These are phyloP conservation scores for Aspergillus glaucus DNA, from an alignment of 2,329 filamentous ascomycete genomes.

Conservation along the genomic window DNA sequence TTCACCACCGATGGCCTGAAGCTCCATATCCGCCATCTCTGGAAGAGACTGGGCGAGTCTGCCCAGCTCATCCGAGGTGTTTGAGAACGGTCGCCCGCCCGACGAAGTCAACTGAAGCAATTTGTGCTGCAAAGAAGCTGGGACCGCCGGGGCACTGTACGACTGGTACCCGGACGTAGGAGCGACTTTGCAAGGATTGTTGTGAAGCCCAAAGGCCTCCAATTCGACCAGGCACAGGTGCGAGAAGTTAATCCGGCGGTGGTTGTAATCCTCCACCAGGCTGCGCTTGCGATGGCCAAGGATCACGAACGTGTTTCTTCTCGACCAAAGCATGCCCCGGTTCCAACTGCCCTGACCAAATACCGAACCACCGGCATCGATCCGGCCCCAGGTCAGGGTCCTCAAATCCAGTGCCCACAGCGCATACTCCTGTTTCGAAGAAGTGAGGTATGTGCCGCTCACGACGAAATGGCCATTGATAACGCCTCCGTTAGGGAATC, in stretches of 20 bases:
- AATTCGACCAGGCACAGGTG: conserved; percentile 96
- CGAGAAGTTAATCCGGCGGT: conserved; percentile 92
- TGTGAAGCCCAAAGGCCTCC: conserved; percentile 94
- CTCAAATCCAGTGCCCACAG: conserved; percentile 89
- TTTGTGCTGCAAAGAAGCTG: conserved; percentile 48
- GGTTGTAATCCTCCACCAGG: conserved; percentile 95
- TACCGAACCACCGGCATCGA: conserved; percentile 88
- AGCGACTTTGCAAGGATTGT: conserved; percentile 75
- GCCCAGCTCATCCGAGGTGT: conserved; percentile 77
- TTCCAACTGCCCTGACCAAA: conserved; percentile 99
- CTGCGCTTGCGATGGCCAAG: conserved; percentile 89
- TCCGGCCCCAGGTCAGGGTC: conserved; percentile 86
- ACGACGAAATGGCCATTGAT: conserved; percentile 97
- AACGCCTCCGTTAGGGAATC: conserved; percentile 92
- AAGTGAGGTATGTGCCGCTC: conserved; percentile 93
- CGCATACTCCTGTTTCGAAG: conserved; percentile 96
- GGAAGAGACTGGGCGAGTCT: conserved; percentile 69
- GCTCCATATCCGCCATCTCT: conserved; percentile 96
- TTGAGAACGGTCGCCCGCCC: conserved; percentile 68
- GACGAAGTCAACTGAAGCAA: conserved; percentile 55
- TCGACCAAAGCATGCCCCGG: conserved; percentile 83
- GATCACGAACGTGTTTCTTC: conserved; percentile 91
- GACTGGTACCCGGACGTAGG: conserved; percentile 81
- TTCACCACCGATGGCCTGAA: conserved; percentile 84
- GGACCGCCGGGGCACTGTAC: conserved; percentile 64